phyloP scores from a whole-genome alignment of 257 asterid species.

The Jasminum sambac region DNA sequence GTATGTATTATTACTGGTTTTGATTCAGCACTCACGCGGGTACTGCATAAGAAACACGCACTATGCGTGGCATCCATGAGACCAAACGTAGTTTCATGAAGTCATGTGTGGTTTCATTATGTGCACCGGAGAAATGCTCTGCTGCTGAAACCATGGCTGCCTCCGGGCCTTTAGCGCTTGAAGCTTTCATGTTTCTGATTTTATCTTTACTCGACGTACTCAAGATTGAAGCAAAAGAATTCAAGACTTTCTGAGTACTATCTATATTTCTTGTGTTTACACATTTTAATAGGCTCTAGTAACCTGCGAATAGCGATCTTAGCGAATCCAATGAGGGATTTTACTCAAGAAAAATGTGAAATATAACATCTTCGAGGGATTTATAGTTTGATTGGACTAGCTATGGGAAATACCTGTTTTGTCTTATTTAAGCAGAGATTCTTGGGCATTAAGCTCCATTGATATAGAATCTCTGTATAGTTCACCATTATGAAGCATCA shows the following conservation, averaged over 20 bases:
- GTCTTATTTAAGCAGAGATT: background rate
- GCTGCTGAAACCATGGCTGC: background rate
- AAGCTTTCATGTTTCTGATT: background rate
- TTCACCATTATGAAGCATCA: background rate
- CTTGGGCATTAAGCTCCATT: background rate
- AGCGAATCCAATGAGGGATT: background rate
- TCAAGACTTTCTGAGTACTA: conserved; percentile 1
- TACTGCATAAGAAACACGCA: no score
- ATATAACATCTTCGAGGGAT: background rate
- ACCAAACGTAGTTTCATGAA: no score
- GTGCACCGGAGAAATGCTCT: conserved; percentile 9
- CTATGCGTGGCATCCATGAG: no score
- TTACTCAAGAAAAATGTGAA: background rate
- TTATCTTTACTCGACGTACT: background rate
- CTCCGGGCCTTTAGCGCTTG: background rate
- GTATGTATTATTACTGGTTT: no score
- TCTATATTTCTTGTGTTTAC: background rate
- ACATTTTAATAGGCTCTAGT: background rate
- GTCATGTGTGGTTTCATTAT: no score
- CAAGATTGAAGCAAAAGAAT: background rate
- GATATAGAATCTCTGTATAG: background rate
- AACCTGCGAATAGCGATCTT: background rate
- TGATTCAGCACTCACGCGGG: no score
- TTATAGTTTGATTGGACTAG: background rate
- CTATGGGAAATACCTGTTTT: background rate